Evolutionary conservation across 306 rosid genomes (phyloP).

Genomic region (Pueraria montana): DNA sequence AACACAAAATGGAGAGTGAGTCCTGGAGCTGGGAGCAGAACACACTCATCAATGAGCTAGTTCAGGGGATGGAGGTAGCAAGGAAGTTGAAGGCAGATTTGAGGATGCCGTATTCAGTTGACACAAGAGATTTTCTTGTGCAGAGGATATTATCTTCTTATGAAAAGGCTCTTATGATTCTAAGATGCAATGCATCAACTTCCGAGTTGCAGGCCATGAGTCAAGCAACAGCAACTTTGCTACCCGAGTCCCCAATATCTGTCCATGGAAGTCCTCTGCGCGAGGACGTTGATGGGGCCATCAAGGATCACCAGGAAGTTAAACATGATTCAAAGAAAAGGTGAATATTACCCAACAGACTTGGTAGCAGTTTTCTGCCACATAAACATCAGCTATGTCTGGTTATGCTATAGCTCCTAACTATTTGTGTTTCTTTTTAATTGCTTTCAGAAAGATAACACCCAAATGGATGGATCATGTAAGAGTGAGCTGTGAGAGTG

Average conservation of each 20-base stretch:
- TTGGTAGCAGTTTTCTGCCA: conserved; percentile 42
- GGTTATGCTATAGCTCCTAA: conserved; percentile 38
- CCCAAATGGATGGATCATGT: conserved; percentile 77
- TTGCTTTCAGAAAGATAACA: conserved; percentile 71
- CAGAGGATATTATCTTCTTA: conserved; percentile 76
- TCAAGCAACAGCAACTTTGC: conserved; percentile 32
- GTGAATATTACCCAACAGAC: conserved; percentile 50
- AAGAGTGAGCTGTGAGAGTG: conserved; percentile 73
- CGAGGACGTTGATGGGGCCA: conserved; percentile 59
- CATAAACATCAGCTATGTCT: conserved; percentile 4
- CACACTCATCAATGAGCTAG: conserved; percentile 68
- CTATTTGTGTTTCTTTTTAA: conserved; percentile 1
- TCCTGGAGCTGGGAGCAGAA: conserved; percentile 72
- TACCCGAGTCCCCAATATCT: conserved; percentile 69
- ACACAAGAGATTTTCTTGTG: conserved; percentile 60
- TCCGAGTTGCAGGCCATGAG: conserved; percentile 43
- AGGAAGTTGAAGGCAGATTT: conserved; percentile 71
- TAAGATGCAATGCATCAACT: conserved; percentile 62
- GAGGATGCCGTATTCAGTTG: conserved; percentile 54
- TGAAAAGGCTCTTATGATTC: conserved; percentile 76
- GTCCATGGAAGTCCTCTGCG: conserved; percentile 61
- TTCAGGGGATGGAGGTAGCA: conserved; percentile 87
- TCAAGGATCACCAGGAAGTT: conserved; percentile 57
- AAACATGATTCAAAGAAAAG: conserved; percentile 79
- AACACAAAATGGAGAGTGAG: conserved; percentile 66